Percentiles rank a stretch among this genome's conserved stretches.
phyloP scores from a whole-genome alignment of 192 early-diverging fungal species.

The Endogone sp. region DNA sequence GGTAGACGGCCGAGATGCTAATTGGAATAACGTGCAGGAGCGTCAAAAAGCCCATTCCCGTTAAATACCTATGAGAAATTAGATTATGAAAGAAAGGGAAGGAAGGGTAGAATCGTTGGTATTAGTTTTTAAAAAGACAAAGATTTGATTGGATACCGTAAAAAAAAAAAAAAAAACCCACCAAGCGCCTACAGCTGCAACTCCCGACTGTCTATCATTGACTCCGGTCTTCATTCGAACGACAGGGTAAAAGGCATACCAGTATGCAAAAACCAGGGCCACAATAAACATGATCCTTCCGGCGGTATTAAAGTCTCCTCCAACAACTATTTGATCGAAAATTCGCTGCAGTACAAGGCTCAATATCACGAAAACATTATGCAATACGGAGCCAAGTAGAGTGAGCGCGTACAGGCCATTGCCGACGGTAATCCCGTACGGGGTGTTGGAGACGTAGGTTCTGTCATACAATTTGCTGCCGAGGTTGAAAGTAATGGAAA shows the following conservation, averaged over 20 bases:
- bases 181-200: neutral
- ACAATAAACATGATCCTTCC: neutral
- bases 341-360: no score
- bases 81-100: no score
- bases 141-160: neutral
- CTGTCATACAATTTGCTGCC: neutral
- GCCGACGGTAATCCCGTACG: neutral
- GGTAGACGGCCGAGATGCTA: neutral
- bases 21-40: neutral
- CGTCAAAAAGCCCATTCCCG: neutral
- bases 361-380: no score
- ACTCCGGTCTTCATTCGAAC: neutral
- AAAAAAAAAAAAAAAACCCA: neutral
- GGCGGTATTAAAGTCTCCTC: neutral
- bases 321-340: no score
- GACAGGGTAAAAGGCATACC: neutral
- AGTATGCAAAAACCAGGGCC: neutral
- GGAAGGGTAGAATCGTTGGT: no score
- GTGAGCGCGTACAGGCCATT: no score
- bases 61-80: neutral
- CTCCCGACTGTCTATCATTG: neutral
- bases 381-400: neutral
- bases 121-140: neutral
- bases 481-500: neutral
- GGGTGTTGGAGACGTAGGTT: no score